Evolutionary conservation across 139 green algal genomes (phyloP), one percentile per base, ranked within the genome.

Genomic region (Chloropicon primus): DNA sequence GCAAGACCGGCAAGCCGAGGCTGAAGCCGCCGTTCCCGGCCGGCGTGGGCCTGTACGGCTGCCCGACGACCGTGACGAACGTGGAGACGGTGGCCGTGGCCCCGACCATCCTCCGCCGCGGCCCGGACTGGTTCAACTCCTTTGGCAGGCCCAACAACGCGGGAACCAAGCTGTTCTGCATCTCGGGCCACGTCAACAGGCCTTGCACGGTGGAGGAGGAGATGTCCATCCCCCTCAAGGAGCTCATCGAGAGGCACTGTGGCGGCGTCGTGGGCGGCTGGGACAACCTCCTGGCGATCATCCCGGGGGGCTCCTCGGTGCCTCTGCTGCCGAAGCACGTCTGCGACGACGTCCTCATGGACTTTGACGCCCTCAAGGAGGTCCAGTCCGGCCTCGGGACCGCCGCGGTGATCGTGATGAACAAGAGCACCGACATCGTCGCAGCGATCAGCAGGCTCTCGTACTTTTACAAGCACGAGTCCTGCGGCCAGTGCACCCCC

Each of bases 381-480:
- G 84, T 79, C 78, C 86, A 93, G 81, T 90, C 84, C 1, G 93
- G 93, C 71, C 86, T 99, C 78, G 95, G 95, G 53, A 99, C 95
- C 3, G 95, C 94, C 0, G 95, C 94, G 1, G 94, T 99, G n/a
- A 99, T 98, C 74, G 95, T 98, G 25, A 99, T 98, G 94, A 92
- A 99, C 86, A 98, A 98, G 87, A 88, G 71, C 53, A 98, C 95
- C 2, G 95, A 99, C 79, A 83, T 96, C 1, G 94, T 99, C 41
- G 95, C 98, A 75, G 95, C 95, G 62, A 98, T 99, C 80, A 85
- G 87, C 26, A 80, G 92, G 27, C 87, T 99, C 77, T 88, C 85
- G 10, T 98, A 98, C 88, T 99, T 99, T 84, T 99, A 99, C 93
- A 99, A 99, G 91, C 94, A 98, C 87, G 94, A 98, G 91, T 92